Percentiles rank a stretch among this genome's conserved stretches.
Conservation (phyloP, 208 protist species). For the Leishmania turanica region DNA sequence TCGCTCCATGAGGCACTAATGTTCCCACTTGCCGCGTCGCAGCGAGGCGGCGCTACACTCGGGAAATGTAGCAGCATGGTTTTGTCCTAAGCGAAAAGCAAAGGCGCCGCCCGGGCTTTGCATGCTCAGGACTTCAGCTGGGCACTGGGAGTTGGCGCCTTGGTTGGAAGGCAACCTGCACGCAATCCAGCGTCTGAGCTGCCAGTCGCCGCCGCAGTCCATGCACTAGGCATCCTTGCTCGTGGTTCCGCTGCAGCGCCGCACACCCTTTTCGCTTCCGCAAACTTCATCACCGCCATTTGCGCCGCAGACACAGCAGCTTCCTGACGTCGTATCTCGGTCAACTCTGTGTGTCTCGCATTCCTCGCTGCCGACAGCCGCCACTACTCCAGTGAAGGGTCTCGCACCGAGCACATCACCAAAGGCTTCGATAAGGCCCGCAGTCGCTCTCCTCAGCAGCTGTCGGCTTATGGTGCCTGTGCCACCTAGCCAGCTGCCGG, state of each 20-base stretch:
- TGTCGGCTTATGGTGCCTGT: conserved; percentile 11
- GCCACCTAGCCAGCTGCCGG: conserved; percentile 3
- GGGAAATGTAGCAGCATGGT: conserved; percentile 8
- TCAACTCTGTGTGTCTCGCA: neutral
- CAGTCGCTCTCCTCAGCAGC: neutral
- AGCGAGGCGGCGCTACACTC: neutral
- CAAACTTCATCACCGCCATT: neutral
- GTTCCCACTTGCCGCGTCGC: neutral
- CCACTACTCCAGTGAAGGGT: neutral
- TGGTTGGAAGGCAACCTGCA: conserved; percentile 8
- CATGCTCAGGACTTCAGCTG: neutral
- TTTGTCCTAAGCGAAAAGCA: conserved; percentile 10
- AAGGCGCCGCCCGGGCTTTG: conserved; percentile 2
- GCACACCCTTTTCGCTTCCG: neutral
- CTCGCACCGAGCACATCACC: neutral
- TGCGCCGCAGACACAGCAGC: neutral
- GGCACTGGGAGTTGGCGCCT: neutral
- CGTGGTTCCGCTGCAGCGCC: neutral
- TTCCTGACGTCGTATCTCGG: too few relatives aligned
- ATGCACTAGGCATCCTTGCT: neutral
- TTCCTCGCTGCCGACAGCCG: neutral
- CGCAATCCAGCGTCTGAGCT: neutral
- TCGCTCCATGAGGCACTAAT: neutral
- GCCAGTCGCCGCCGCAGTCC: neutral
- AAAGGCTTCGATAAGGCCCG: neutral